These are phyloP conservation scores for Acanthamoeba culbertsoni DNA, from an alignment of 208 protist genomes.

Conservation along the genomic window DNA sequence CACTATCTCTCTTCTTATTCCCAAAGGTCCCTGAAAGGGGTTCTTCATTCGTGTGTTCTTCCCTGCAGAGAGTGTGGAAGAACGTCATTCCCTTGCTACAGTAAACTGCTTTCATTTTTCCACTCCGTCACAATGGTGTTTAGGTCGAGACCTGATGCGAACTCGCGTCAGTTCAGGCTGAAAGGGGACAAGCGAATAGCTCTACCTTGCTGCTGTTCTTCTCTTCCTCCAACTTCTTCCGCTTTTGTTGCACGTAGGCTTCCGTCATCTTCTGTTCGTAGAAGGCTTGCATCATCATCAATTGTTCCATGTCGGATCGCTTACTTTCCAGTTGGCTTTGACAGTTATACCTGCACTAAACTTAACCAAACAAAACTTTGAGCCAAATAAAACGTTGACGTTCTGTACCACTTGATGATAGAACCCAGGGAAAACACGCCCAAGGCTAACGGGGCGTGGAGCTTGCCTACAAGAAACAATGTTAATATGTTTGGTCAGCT, in stretches of 20 bases:
- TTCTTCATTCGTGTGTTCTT: too few species aligned
- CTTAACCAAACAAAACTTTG: neutral
- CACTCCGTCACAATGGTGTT: too few species aligned
- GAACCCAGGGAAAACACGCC: neutral
- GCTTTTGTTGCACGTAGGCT: neutral
- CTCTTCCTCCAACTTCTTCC: neutral
- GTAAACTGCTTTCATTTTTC: too few species aligned
- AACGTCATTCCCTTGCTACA: too few species aligned
- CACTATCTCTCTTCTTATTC: neutral
- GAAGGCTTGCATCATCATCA: neutral
- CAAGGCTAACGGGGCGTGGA: neutral
- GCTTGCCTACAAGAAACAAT: neutral
- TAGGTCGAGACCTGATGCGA: too few species aligned
- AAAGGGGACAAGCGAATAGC: too few species aligned
- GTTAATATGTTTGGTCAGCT: neutral
- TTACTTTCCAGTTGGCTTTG: neutral
- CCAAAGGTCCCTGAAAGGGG: constrained; percentile 41
- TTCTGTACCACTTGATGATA: neutral
- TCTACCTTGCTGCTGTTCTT: too few species aligned
- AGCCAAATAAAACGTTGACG: neutral
- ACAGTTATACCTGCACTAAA: neutral
- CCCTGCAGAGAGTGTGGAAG: too few species aligned
- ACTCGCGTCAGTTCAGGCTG: too few species aligned
- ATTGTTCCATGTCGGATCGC: neutral
- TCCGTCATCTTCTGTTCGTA: constrained; percentile 1